Base-by-base conservation (phyloP, 805 yeast species). In the Ascoidea asiatica region DNA sequence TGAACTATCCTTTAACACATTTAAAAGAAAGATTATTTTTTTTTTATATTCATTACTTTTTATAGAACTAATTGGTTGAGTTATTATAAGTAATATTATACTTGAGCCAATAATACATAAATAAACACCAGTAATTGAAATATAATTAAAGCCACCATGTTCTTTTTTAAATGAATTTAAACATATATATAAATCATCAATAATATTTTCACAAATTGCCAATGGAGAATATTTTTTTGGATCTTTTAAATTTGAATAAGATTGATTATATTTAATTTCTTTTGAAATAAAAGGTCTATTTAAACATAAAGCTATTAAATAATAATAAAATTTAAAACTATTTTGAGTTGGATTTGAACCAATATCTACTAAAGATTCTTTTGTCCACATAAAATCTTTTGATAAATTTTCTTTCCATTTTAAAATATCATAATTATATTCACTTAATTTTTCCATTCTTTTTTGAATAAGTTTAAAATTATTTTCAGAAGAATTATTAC, bases 331-430 rank as follows among this genome's bases (percentile, higher is more conserved):
- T 53, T 75, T 63, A 40, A 76, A 70, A 41, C 72, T 65, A 39
- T 75, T 65, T 19, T 67, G 61, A 0, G 77, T 74, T 0, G 81
- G 81, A 50, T 75, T 76, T 39, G 67, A 67, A 11, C 75, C 72
- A 17, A 66, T 59, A 41, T 56, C 56, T 38, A 55, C 56, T 36
- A 77, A 58, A n/a, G 58, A 54, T 2, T 57, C 53, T 37, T 63
- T 57, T 38, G 66, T 63, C 81, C 82, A 78, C 51, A 64, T 59
- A 37, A 75, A 57, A 42, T 69, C 73, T 1, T 57, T 57, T 0
- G 80, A 79, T 37, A 78, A 58, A 2, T 64, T 60, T 17, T 58
- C 57, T 51, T 72, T 65, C 85, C 85, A 78, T 37, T 62, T 55
- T 53, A 60, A 61, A 20, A 75, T 73, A 51, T 72, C 70, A 4